Evolutionary conservation across 129 eudicot genomes (phyloP).

Genomic region (Escallonia herrerae): DNA sequence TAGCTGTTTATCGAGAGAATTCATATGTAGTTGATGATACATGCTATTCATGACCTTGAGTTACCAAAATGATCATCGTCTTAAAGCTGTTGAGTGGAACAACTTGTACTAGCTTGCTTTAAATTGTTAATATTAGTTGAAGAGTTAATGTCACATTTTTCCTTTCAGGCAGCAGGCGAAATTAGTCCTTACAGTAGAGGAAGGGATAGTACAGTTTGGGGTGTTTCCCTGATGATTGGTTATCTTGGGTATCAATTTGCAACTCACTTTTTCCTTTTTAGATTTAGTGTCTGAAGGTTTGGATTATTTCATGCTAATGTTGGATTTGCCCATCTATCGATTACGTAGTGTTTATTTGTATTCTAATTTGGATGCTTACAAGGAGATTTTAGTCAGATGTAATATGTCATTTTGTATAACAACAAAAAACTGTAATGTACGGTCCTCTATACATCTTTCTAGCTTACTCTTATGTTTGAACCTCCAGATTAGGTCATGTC

Average conservation of each 20-base stretch:
- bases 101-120: background rate
- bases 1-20: too few relatives aligned
- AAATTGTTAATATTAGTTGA: background rate
- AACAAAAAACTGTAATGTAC: background rate
- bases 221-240: constrained; percentile 87
- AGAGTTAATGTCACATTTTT: background rate
- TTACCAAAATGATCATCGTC: background rate
- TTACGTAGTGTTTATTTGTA: too few relatives aligned
- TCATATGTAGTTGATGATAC: too few relatives aligned
- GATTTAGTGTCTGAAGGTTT: background rate
- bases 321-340: background rate
- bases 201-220: constrained; percentile 96
- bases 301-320: background rate
- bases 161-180: constrained; percentile 34
- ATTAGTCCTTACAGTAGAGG: constrained; percentile 63
- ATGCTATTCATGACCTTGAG: too few relatives aligned
- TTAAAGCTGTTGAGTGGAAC: background rate
- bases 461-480: too few relatives aligned
- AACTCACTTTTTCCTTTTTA: background rate
- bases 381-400: background rate
- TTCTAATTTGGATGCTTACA: background rate
- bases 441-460: too few relatives aligned
- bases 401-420: background rate
- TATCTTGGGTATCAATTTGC: constrained; percentile 72
- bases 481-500: too few relatives aligned